Conservation (phyloP, 2,329 filamentous ascomycete species). For the Chaetomium sp. region DNA sequence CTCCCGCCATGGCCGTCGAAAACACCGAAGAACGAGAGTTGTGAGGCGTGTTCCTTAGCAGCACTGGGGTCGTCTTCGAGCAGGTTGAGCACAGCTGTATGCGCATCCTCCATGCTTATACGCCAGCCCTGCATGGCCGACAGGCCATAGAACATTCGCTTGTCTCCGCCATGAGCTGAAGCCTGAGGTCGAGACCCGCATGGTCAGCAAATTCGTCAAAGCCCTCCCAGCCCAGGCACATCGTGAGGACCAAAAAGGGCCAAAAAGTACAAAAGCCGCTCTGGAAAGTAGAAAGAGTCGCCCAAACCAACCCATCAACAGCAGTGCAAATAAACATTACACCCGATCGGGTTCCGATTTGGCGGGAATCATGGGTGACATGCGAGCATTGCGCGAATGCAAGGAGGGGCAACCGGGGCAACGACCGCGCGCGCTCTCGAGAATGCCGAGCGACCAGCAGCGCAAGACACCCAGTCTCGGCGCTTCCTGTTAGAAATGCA, state of each 20-base stretch:
- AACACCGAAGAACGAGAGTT: slow-evolving; percentile 93
- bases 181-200: slow-evolving; percentile 46
- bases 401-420: neutral
- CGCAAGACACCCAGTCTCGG: neutral
- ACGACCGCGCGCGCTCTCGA: neutral
- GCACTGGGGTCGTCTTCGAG: slow-evolving; percentile 51
- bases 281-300: too few relatives aligned
- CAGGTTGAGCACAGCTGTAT: slow-evolving; percentile 83
- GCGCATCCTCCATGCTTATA: slow-evolving; percentile 99
- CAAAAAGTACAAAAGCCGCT: too few relatives aligned
- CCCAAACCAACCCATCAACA: too few relatives aligned
- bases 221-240: too few relatives aligned
- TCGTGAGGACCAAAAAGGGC: too few relatives aligned
- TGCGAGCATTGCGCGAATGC: neutral
- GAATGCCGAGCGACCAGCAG: neutral
- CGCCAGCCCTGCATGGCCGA: slow-evolving; percentile 99
- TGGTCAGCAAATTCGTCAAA: slow-evolving; percentile 24
- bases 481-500: neutral
- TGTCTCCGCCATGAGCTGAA: slow-evolving; percentile 87
- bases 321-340: too few relatives aligned
- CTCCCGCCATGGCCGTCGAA: slow-evolving; percentile 97
- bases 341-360: neutral
- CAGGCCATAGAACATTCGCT: slow-evolving; percentile 84
- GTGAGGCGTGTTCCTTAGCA: slow-evolving; percentile 60
- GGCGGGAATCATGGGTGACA: neutral